Base-by-base conservation (phyloP, 768 basidiomycete genomes). In the Lactarius trivialis region DNA sequence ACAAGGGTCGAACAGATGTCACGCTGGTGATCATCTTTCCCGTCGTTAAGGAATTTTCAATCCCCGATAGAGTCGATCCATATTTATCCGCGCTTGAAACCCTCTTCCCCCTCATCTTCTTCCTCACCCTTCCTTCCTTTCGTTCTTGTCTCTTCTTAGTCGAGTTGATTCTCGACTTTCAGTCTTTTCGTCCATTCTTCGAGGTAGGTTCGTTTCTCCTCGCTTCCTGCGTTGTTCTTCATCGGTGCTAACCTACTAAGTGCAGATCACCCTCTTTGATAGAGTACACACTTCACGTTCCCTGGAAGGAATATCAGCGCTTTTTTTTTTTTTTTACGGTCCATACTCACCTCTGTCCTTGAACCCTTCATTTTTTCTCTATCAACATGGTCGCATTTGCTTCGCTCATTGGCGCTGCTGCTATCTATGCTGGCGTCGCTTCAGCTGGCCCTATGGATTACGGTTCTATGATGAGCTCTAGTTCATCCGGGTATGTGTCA, bases 251-350 rank as follows among this genome's bases (percentile, higher is more conserved):
- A 41, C 32, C 48, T 24, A 41, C 24, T 59, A 19, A 15, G 6
- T 48, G 26, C 71, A 84, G 83, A 83, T 82, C 80, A 79, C 76
- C 77, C 82, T 85, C 85, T 87, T 88, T 81, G 85, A 85, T 74
- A 88, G 85, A 85, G 82, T 76, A 71, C 70, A 71, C 72, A 72
- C 76, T 74, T 76, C 72, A 76, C 76, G 70, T 77, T 80, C 85
- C 83, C 80, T 83, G 75, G 83, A 80, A 82, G 84, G 85, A 82
- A 71, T 70, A 67, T 73, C 72, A 76, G 73, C 71, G 75, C 75
- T 72, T 71, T 68, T 61, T 69, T 75, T 74, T 57, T 75, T 60
- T 71, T 70, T 70, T 76, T 77, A 76, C 77, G 74, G n/a, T 79
- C 75, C 69, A 81, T 81, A 76, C 77, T 80, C 73, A n/a, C 69